Conservation (phyloP, 495 filamentous ascomycete genomes). For the Daldinia childiae region DNA sequence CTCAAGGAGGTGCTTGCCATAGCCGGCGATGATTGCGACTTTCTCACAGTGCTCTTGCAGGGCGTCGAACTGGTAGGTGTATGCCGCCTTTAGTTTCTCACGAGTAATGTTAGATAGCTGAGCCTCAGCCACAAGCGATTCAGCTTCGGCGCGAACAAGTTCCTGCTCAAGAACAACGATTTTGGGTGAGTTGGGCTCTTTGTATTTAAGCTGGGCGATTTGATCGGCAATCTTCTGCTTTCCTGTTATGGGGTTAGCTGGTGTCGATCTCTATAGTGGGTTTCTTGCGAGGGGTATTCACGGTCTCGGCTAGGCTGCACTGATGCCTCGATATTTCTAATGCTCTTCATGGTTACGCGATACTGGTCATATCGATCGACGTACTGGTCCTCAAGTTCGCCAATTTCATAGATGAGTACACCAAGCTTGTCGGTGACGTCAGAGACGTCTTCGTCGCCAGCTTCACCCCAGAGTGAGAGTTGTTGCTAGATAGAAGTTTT, state of each 20-base stretch:
- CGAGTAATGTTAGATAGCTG: conserved; percentile 99
- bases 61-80: conserved; percentile 98
- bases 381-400: conserved; percentile 96
- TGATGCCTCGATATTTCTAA: conserved; percentile 97
- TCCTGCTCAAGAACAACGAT: conserved; percentile 99
- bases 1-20: conserved; percentile 94
- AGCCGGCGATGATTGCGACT: conserved; percentile 95
- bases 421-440: conserved; percentile 99
- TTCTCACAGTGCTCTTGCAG: conserved; percentile 98
- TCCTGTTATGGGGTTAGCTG: conserved; percentile 60
- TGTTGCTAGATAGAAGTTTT: conserved; percentile 76
- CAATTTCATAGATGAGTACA: conserved; percentile 97
- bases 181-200: conserved; percentile 96
- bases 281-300: conserved; percentile 57
- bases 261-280: neutral
- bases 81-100: conserved; percentile 98
- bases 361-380: conserved; percentile 99
- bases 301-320: conserved; percentile 98
- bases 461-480: conserved; percentile 97
- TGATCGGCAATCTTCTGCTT: conserved; percentile 99
- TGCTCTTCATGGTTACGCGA: conserved; percentile 98
- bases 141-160: conserved; percentile 96
- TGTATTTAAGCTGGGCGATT: conserved; percentile 99
- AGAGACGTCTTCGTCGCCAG: conserved; percentile 95
- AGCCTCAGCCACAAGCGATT: conserved; percentile 96